Conservation (phyloP, 805 yeast species). For the Lipomyces orientalis region DNA sequence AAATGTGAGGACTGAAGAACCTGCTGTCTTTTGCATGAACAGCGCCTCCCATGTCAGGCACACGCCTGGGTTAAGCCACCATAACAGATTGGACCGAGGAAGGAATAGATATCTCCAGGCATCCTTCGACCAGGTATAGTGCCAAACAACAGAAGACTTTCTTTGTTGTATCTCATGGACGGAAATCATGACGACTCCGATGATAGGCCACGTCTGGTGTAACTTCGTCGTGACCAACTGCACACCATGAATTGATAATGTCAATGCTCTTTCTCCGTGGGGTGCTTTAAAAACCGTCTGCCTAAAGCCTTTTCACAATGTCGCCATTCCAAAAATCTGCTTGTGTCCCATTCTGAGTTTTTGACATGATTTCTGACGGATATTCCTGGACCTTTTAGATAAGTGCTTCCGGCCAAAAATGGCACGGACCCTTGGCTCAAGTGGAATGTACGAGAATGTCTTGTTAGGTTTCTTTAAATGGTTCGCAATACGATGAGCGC, state of each 20-base stretch:
- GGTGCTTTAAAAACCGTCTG: background rate
- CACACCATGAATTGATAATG: constrained; percentile 1
- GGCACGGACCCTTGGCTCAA: constrained; percentile 6
- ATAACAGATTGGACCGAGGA: constrained; percentile 1
- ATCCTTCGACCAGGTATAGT: constrained; percentile 3
- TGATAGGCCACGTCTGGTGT: constrained; percentile 8
- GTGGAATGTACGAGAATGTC: constrained; percentile 7
- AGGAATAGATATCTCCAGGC: constrained; percentile 2
- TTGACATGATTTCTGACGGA: constrained; percentile 3
- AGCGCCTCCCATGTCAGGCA: too few species aligned
- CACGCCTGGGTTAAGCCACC: too few species aligned
- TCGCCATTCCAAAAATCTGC: too few species aligned
- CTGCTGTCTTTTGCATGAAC: too few species aligned
- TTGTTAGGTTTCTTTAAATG: constrained; percentile 1
- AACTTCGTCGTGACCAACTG: background rate
- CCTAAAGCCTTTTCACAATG: background rate
- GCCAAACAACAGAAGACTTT: background rate
- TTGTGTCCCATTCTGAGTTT: constrained; percentile 1
- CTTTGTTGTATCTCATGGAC: background rate
- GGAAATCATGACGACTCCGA: constrained; percentile 2
- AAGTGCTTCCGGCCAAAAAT: constrained; percentile 4
- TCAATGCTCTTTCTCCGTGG: constrained; percentile 5
- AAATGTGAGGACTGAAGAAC: too few species aligned
- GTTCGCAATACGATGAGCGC: constrained; percentile 4
- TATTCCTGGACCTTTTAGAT: constrained; percentile 5